Evolutionary conservation across 352 stramenopile genomes (phyloP).

Genomic region (Phytophthora pisi): DNA sequence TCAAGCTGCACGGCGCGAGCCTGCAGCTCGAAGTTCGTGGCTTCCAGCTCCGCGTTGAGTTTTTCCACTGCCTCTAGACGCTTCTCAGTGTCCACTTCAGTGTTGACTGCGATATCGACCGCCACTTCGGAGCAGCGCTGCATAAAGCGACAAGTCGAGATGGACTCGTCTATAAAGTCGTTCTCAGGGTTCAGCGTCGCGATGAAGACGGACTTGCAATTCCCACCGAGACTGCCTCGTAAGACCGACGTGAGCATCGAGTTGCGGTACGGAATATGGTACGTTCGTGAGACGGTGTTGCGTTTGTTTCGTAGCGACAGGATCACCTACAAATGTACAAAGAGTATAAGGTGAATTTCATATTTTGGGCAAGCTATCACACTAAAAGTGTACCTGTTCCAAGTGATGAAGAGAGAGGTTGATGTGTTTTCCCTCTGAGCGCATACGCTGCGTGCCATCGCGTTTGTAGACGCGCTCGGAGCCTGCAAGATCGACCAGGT

Average conservation of each 20-base stretch:
- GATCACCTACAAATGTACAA: slow-evolving; percentile 79
- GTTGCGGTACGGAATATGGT: slow-evolving; percentile 96
- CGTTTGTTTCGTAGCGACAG: slow-evolving; percentile 89
- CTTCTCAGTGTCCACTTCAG: slow-evolving; percentile 71
- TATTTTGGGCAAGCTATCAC: too few relatives aligned
- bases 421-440: slow-evolving; percentile 95
- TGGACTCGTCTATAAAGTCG: slow-evolving; percentile 90
- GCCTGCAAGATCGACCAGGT: slow-evolving; percentile 96
- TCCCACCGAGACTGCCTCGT: slow-evolving; percentile 93
- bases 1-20: slow-evolving; percentile 53
- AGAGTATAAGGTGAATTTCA: not conserved
- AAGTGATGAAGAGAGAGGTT: slow-evolving; percentile 96
- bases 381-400: slow-evolving; percentile 64
- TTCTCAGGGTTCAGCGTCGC: slow-evolving; percentile 94
- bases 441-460: slow-evolving; percentile 87
- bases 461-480: slow-evolving; percentile 97
- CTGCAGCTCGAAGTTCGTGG: slow-evolving; percentile 50
- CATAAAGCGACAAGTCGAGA: slow-evolving; percentile 96
- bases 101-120: slow-evolving; percentile 72
- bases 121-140: slow-evolving; percentile 93
- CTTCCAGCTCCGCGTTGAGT: slow-evolving; percentile 52
- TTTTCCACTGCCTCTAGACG: slow-evolving; percentile 59
- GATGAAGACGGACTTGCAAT: slow-evolving; percentile 98
- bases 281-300: slow-evolving; percentile 49
- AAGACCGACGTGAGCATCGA: slow-evolving; percentile 97